Evolutionary conservation across 2,329 filamentous ascomycete genomes (phyloP), one percentile per base, ranked within the genome.

Genomic region (Aspergillus viridinutans): DNA sequence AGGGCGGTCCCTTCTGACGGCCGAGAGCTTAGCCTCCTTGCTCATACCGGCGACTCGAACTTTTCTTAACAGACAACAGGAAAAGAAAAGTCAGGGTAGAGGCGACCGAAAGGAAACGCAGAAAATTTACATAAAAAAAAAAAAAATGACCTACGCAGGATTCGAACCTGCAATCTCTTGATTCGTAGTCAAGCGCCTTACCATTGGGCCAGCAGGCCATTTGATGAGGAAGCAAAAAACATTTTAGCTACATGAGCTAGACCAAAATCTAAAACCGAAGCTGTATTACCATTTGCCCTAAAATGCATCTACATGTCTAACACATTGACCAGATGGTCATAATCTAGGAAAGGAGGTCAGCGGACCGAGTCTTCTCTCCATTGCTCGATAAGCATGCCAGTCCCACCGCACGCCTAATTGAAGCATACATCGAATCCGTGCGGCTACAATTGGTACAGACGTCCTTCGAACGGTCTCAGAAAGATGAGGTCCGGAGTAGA

Each of bases 121-220:
- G n/a, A n/a, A n/a, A n/a, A n/a, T n/a, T n/a, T n/a, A n/a, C n/a
- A n/a, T n/a, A n/a, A n/a, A n/a, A n/a, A n/a, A n/a, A n/a, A 47
- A 47, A 47, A 26, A 3, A 54, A 48, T 71, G 69, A 71, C 69
- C 69, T 63, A 71, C 69, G 69, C 68, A 71, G 69, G 69, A 63
- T 56, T 76, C 75, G 75, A 78, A 78, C 76, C 76, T 76, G 72
- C 74, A 78, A 77, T 77, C 75, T 78, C 74, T 76, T 77, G 76
- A 78, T 50, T 35, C 61, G 61, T 63, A 63, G 61, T 61, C 61
- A 63, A 61, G 57, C 61, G 61, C 61, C 59, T 63, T 63, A 53
- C 61, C 61, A 63, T 63, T 63, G 61, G 61, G 61, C 61, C 61
- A 63, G 61, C 59, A 49, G 59, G 59, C 59, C 59, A 49, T 26